A percentile compares a stretch with the other conserved stretches of the same genome.
These are phyloP conservation scores for Penicillium sp. DNA, from an alignment of 2,329 filamentous ascomycete genomes.

Conservation along the genomic window DNA sequence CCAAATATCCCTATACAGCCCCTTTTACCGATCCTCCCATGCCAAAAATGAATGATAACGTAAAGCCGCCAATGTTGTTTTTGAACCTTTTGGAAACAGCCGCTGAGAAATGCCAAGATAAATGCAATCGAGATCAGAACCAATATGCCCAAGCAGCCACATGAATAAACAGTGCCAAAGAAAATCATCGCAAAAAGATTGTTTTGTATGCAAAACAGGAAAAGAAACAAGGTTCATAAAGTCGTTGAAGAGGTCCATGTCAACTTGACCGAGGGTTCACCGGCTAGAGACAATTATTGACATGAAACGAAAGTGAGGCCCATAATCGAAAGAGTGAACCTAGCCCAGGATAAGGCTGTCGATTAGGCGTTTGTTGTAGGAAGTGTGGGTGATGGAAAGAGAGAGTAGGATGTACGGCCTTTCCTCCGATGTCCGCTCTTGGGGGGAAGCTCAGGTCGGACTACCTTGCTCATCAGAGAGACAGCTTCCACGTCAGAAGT, in stretches of 20 bases:
- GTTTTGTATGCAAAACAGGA: constrained; percentile 13
- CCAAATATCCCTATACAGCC: constrained; percentile 20
- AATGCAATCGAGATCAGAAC: constrained; percentile 22
- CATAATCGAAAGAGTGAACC: constrained; percentile 4
- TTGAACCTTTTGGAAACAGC: constrained; percentile 23
- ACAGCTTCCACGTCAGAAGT: constrained; percentile 38
- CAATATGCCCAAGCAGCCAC: constrained; percentile 13
- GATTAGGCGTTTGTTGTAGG: neutral
- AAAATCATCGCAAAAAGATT: constrained; percentile 21
- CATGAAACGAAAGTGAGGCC: constrained; percentile 19
- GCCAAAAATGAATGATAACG: constrained; percentile 17
- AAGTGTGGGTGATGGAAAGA: constrained; percentile 25
- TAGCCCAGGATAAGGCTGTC: neutral
- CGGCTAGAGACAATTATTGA: constrained; percentile 15
- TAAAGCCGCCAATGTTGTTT: constrained; percentile 24
- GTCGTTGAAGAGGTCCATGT: constrained; percentile 31
- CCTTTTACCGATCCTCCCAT: constrained; percentile 25
- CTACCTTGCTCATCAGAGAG: constrained; percentile 19
- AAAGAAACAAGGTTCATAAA: constrained; percentile 30
- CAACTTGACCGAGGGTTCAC: constrained; percentile 17
- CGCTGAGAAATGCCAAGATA: constrained; percentile 33
- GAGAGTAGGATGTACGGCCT: constrained; percentile 50
- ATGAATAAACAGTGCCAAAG: constrained; percentile 19
- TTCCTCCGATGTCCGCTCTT: constrained; percentile 40
- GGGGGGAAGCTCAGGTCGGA: constrained; percentile 31